phyloP scores from a whole-genome alignment of 257 asterid species.

The Nicotiana undulata region DNA sequence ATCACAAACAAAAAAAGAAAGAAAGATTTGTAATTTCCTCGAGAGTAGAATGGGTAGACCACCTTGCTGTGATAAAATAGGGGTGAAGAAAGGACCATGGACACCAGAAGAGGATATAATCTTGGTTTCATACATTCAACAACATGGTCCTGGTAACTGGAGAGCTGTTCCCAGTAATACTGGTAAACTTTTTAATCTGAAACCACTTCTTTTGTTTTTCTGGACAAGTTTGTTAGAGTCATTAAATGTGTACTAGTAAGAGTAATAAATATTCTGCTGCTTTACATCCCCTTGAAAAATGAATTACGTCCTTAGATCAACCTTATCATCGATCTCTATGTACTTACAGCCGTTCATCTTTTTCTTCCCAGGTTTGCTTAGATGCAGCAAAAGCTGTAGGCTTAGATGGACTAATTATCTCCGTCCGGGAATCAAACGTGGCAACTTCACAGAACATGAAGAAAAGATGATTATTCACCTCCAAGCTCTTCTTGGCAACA shows the following conservation, averaged over 20 bases:
- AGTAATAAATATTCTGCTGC: slow-evolving; percentile 26
- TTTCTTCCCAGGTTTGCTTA: slow-evolving; percentile 37
- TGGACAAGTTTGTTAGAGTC: slow-evolving; percentile 23
- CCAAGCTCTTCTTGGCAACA: slow-evolving; percentile 72
- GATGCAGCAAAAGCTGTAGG: slow-evolving; percentile 74
- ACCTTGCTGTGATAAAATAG: slow-evolving; percentile 55
- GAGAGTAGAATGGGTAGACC: slow-evolving; percentile 49
- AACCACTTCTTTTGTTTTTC: neutral
- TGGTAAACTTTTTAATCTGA: slow-evolving; percentile 20
- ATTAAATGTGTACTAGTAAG: slow-evolving; percentile 22
- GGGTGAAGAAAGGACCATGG: slow-evolving; percentile 78
- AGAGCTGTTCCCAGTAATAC: slow-evolving; percentile 68
- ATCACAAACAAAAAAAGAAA: neutral
- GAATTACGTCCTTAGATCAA: slow-evolving; percentile 9
- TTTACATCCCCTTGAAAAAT: slow-evolving; percentile 25
- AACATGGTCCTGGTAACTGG: slow-evolving; percentile 74
- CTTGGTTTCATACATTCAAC: slow-evolving; percentile 67
- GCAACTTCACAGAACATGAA: slow-evolving; percentile 52
- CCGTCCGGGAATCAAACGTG: slow-evolving; percentile 76
- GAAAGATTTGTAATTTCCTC: neutral
- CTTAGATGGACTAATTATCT: slow-evolving; percentile 78
- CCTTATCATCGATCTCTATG: neutral
- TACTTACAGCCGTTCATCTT: neutral
- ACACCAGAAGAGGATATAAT: slow-evolving; percentile 72
- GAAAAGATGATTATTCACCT: slow-evolving; percentile 70